Base-by-base conservation (phyloP, 1,284 basidiomycete genomes). In the Termitomyces sp. region DNA sequence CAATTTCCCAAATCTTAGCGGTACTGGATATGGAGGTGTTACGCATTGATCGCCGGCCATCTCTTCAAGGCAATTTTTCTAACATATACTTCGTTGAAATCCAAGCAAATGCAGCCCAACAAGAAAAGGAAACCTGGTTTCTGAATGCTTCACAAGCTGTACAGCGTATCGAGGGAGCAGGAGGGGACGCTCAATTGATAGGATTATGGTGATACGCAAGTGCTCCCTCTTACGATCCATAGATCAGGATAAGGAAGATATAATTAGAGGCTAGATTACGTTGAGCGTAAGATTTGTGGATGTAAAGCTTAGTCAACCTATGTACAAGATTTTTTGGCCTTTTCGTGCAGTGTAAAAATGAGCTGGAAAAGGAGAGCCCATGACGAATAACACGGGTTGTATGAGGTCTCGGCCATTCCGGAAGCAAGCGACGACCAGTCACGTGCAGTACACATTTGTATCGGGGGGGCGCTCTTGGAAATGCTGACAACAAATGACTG, bases 1-100 rank as follows among this genome's bases (percentile, higher is more conserved):
- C 50, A 31, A 63, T 73, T 44, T 61, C 63, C 10, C 54, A 60
- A 26, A 56, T 68, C 38, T 56, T 76, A 15, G 57, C 58, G n/a
- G 57, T 60, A 9, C 54, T 75, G 8, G 59, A 66, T 45, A 56
- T 71, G 47, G 42, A 53, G 34, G 63, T 73, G 17, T 67, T 68
- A n/a, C 79, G 83, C 5, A 75, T 90, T 43, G 85, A 89, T 63
- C 75, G 88, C 44, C 75, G 87, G 53, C 88, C 88, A 0, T 76
- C 78, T 2, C 49, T 74, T 15, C 64, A 67, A 5, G 62, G 65
- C 19, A 58, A 78, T 1, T 88, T 88, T 61, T 73, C 77, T 33
- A 77, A 81, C 65, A 67, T 80, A 15, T 88, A 89, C 63, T 80
- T 86, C 55, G 63, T 82, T 10, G 84, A 86, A 64, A 64, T 82